Conservation (phyloP, 2,329 filamentous ascomycete species). For the Talaromyces sp. region DNA sequence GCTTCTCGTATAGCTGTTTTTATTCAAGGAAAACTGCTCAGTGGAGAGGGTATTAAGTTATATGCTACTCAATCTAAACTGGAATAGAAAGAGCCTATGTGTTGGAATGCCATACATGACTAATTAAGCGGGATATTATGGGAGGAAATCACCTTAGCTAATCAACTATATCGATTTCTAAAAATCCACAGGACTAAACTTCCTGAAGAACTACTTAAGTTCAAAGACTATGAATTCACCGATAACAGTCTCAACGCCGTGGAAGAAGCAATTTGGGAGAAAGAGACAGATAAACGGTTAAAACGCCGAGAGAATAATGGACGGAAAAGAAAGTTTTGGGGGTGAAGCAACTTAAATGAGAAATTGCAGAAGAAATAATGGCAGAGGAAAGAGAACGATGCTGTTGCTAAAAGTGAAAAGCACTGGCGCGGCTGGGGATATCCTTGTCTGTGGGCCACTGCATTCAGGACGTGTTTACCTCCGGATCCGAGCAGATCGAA, state of each 20-base stretch:
- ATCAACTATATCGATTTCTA: not conserved
- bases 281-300: not conserved
- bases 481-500: conserved; percentile 30
- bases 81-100: not conserved
- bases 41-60: not conserved
- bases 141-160: not conserved
- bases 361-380: too few species aligned
- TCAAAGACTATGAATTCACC: not conserved
- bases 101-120: not conserved
- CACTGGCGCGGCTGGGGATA: conserved; percentile 18
- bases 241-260: not conserved
- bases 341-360: not conserved
- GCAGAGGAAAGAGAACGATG: too few species aligned
- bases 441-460: conserved; percentile 20
- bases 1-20: not conserved
- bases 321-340: not conserved
- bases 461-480: conserved; percentile 21
- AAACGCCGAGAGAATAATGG: not conserved
- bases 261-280: not conserved
- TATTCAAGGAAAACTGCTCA: not conserved
- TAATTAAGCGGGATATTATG: not conserved
- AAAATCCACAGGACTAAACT: not conserved
- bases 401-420: too few species aligned
- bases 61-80: not conserved
- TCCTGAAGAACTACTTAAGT: not conserved